A percentile compares a stretch with the other conserved stretches of the same genome.
Conservation (phyloP, 306 rosid genomes). For the Glycine tomentella region DNA sequence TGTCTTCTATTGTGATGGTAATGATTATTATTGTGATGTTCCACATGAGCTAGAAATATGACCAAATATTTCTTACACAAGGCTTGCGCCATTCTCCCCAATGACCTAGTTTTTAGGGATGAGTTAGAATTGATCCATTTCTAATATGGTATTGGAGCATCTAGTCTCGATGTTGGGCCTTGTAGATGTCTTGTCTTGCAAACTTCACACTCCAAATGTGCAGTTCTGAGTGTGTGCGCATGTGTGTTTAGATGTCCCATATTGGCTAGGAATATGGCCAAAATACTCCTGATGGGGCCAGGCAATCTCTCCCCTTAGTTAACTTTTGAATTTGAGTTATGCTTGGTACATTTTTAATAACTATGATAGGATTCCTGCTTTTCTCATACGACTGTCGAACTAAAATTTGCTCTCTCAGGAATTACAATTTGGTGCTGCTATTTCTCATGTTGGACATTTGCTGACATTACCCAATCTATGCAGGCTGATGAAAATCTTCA, state of each 20-base stretch:
- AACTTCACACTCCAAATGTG: too few species aligned
- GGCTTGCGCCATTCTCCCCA: too few species aligned
- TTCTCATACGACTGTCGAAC: slow-evolving; percentile 11
- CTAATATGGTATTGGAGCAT: too few species aligned
- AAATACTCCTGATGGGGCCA: neutral
- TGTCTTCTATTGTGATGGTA: neutral
- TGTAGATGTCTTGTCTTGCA: too few species aligned
- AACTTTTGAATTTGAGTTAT: neutral
- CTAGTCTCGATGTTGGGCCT: too few species aligned
- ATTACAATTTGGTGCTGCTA: slow-evolving; percentile 27
- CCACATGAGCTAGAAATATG: too few species aligned
- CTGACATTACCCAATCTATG: slow-evolving; percentile 42
- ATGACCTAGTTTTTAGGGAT: too few species aligned
- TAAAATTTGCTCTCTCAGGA: slow-evolving; percentile 16
- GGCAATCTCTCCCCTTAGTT: neutral
- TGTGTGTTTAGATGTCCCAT: neutral
- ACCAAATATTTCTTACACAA: too few species aligned
- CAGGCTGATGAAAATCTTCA: slow-evolving; percentile 85
- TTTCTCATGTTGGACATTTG: slow-evolving; percentile 39
- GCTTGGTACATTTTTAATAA: neutral
- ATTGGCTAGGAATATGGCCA: neutral
- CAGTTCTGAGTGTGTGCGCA: neutral
- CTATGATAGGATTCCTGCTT: slow-evolving; percentile 24
- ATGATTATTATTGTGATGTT: neutral
- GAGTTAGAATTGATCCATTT: too few species aligned